Evolutionary conservation across 1,139 yeast genomes (phyloP).

Genomic region (Kodamaea arcana): DNA sequence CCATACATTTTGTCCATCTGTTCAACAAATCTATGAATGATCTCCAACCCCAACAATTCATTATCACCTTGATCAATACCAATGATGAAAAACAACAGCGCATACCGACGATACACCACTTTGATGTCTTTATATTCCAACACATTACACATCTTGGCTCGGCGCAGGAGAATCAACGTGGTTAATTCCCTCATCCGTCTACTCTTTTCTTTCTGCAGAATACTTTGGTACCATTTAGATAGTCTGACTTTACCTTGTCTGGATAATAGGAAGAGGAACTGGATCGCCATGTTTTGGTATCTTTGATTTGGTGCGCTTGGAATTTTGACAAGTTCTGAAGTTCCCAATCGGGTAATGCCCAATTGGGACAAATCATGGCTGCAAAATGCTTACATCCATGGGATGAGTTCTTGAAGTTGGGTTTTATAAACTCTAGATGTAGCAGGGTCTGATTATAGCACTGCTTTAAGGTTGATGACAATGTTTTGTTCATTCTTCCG

Average conservation of each 20-base stretch:
- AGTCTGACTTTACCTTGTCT: constrained; percentile 94
- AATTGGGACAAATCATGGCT: too few relatives aligned
- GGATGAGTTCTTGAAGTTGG: too few relatives aligned
- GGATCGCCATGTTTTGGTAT: constrained; percentile 55
- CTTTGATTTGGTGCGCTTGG: neutral
- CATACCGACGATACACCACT: constrained; percentile 86
- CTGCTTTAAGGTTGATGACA: too few relatives aligned
- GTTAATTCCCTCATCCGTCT: constrained; percentile 83
- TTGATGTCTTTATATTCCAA: constrained; percentile 86
- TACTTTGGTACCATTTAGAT: constrained; percentile 87
- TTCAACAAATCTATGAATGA: constrained; percentile 91
- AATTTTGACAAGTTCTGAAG: too few relatives aligned
- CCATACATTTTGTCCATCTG: constrained; percentile 96
- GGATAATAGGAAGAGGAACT: constrained; percentile 75
- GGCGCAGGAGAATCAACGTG: constrained; percentile 75
- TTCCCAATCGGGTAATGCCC: too few relatives aligned
- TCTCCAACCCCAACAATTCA: constrained; percentile 79
- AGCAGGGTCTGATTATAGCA: too few relatives aligned
- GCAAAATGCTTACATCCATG: too few relatives aligned
- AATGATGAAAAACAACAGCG: constrained; percentile 83
- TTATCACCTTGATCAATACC: constrained; percentile 84
- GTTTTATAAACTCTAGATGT: too few relatives aligned
- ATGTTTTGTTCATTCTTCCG: too few relatives aligned
- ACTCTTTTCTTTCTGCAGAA: constrained; percentile 76
- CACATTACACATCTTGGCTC: constrained; percentile 95